A percentile compares a stretch with the other conserved stretches of the same genome.
These are phyloP conservation scores for Austroboletus eburneus DNA, from an alignment of 768 basidiomycete genomes.

Conservation along the genomic window DNA sequence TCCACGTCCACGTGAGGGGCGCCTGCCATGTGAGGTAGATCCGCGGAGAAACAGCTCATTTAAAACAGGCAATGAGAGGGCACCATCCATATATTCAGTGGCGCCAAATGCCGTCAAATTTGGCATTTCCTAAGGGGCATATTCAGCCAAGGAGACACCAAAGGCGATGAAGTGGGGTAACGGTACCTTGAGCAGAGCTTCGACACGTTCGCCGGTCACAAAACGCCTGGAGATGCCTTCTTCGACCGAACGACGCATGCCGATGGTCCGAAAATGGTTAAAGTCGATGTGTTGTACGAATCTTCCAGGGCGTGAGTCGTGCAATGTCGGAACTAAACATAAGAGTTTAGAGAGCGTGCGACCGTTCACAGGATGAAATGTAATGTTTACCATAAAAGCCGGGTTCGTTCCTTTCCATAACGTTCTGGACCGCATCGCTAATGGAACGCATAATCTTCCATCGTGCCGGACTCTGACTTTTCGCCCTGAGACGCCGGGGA, in stretches of 20 bases:
- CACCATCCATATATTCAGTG: constrained; percentile 97
- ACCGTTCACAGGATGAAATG: constrained; percentile 1
- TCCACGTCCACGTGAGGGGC: constrained; percentile 62
- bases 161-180: constrained; percentile 4
- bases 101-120: constrained; percentile 88
- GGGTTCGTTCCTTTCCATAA: constrained; percentile 57
- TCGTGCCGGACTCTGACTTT: constrained; percentile 77
- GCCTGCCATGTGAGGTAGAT: constrained; percentile 59
- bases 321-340: constrained; percentile 56
- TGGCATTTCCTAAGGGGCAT: constrained; percentile 68
- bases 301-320: constrained; percentile 71
- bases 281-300: constrained; percentile 89
- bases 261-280: constrained; percentile 95
- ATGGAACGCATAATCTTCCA: constrained; percentile 82
- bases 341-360: not conserved
- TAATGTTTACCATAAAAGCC: constrained; percentile 64
- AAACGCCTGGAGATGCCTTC: constrained; percentile 88
- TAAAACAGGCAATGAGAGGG: constrained; percentile 78
- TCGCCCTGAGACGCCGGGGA: constrained; percentile 67
- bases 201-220: constrained; percentile 85
- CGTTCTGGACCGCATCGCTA: constrained; percentile 70
- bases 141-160: constrained; percentile 5
- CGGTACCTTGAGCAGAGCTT: constrained; percentile 72
- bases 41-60: constrained; percentile 91
- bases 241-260: constrained; percentile 88